phyloP scores from a whole-genome alignment of 2,329 filamentous ascomycete genomes.

The Diaporthe sp. region DNA sequence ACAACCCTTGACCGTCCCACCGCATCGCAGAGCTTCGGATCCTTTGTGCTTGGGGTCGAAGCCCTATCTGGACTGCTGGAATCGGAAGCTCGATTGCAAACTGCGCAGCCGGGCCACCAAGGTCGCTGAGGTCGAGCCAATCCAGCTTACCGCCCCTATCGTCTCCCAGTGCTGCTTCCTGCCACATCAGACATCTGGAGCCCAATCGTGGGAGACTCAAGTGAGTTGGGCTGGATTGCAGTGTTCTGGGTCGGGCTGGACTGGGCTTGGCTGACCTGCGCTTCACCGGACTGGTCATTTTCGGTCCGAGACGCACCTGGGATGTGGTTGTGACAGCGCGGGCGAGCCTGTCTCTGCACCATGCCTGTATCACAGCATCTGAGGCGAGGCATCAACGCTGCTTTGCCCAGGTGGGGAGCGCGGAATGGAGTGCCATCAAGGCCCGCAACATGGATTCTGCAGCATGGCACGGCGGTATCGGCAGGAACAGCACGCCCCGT shows the following conservation, averaged over 20 bases:
- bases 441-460: neutral
- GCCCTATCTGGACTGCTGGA: neutral
- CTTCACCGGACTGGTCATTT: neutral
- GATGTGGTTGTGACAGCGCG: constrained; percentile 4
- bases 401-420: neutral
- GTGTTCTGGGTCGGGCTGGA: neutral
- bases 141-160: neutral
- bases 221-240: neutral
- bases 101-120: neutral
- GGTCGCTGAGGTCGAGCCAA: neutral
- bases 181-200: neutral
- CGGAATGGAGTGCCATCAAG: neutral
- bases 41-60: neutral
- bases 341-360: neutral
- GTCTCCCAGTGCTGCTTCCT: neutral
- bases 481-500: neutral
- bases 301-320: neutral
- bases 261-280: neutral
- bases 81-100: neutral
- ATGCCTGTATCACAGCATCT: constrained; percentile 30
- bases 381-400: constrained; percentile 4
- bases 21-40: neutral
- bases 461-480: neutral
- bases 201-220: neutral
- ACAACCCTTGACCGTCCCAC: neutral